Evolutionary conservation across 129 eudicot species (phyloP).

Genomic region (Centella asiatica): DNA sequence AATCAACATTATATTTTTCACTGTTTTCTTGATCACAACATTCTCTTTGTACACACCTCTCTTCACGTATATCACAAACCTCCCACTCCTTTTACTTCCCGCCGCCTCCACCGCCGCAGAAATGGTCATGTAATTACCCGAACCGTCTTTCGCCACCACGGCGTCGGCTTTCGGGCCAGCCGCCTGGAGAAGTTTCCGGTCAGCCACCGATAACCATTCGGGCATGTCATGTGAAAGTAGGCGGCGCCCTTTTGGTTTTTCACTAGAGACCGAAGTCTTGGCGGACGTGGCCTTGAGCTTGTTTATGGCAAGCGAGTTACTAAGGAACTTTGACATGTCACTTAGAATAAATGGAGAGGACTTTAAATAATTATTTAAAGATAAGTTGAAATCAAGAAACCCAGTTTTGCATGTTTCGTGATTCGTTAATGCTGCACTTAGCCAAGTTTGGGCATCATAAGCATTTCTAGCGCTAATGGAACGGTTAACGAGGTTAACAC

Average conservation of each 20-base stretch:
- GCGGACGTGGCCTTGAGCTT: slow-evolving; percentile 29
- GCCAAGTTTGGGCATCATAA: slow-evolving; percentile 44
- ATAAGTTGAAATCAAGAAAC: slow-evolving; percentile 37
- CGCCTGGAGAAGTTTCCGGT: slow-evolving; percentile 39
- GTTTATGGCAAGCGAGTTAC: slow-evolving; percentile 51
- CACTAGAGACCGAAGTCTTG: slow-evolving; percentile 22
- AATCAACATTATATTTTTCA: slow-evolving; percentile 39
- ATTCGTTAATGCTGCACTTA: slow-evolving; percentile 41
- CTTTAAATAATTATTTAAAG: slow-evolving; percentile 22
- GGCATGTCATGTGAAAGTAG: slow-evolving; percentile 25
- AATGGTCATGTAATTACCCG: slow-evolving; percentile 50
- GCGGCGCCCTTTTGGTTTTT: slow-evolving; percentile 28
- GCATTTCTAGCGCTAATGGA: slow-evolving; percentile 22
- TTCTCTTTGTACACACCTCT: slow-evolving; percentile 51
- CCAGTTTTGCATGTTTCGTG: slow-evolving; percentile 57
- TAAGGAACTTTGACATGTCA: slow-evolving; percentile 28
- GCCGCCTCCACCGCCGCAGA: slow-evolving; percentile 41
- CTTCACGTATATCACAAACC: slow-evolving; percentile 50
- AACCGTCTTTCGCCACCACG: slow-evolving; percentile 64
- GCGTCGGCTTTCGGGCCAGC: slow-evolving; percentile 26
- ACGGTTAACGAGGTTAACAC: slow-evolving; percentile 35
- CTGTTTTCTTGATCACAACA: slow-evolving; percentile 31
- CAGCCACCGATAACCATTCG: slow-evolving; percentile 30
- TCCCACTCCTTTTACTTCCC: slow-evolving; percentile 22
- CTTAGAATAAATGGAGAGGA: slow-evolving; percentile 20